Conservation (phyloP, 2,329 filamentous ascomycete genomes). For the Chaetomium strumarium region DNA sequence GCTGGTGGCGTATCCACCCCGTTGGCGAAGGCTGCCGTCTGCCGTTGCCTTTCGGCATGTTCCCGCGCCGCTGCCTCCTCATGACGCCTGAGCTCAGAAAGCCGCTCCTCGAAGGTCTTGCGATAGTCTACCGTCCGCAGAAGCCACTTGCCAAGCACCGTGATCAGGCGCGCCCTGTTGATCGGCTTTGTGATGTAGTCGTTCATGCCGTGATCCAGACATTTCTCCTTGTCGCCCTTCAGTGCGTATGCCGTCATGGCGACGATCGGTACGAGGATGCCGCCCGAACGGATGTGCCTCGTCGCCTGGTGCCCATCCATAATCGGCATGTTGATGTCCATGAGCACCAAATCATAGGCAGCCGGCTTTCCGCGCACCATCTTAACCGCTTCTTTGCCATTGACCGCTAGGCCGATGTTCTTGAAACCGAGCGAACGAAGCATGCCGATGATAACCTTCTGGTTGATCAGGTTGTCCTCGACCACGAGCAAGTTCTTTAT, state of each 20-base stretch:
- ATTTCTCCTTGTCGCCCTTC: constrained; percentile 48
- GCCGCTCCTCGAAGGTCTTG: constrained; percentile 12
- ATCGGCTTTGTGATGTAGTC: constrained; percentile 43
- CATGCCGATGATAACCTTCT: constrained; percentile 35
- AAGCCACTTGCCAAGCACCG: constrained; percentile 13
- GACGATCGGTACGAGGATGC: constrained; percentile 32
- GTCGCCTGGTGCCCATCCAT: constrained; percentile 51
- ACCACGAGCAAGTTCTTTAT: constrained; percentile 36
- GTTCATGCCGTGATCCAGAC: constrained; percentile 50
- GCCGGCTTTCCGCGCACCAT: constrained; percentile 36
- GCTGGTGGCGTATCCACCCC: background rate
- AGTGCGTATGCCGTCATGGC: constrained; percentile 53
- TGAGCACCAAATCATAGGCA: constrained; percentile 45
- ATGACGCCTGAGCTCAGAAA: constrained; percentile 1
- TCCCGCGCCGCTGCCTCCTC: too few species aligned
- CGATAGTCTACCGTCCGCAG: constrained; percentile 13
- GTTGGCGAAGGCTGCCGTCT: background rate
- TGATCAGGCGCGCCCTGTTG: constrained; percentile 24
- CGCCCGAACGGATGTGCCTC: constrained; percentile 39
- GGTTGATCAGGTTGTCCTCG: constrained; percentile 40
- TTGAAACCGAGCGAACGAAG: constrained; percentile 36
- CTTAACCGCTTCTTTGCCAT: constrained; percentile 39
- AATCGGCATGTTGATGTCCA: constrained; percentile 56
- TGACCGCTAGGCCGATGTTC: constrained; percentile 36
- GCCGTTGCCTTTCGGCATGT: background rate